Percentiles rank a stretch among this genome's conserved stretches.
These are phyloP conservation scores for Silene conica DNA, from an alignment of 148 eudicot species.

Conservation along the genomic window DNA sequence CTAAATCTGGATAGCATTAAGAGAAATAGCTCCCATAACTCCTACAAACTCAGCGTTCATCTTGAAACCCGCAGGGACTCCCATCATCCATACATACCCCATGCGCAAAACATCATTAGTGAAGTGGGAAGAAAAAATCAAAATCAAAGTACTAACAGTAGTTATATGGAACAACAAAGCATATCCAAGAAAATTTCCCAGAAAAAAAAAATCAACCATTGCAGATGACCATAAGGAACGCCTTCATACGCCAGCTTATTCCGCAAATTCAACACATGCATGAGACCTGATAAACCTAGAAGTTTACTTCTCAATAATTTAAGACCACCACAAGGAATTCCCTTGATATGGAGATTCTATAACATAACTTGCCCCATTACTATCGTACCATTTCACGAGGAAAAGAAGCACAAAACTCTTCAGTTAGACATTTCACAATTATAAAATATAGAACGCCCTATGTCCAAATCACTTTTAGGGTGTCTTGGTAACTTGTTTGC, in stretches of 20 bases:
- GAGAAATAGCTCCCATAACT: constrained; percentile 74
- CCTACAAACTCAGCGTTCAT: constrained; percentile 89
- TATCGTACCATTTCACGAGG: neutral
- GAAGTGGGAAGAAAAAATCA: constrained; percentile 38
- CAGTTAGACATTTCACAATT: neutral
- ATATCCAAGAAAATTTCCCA: constrained; percentile 72
- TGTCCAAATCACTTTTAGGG: neutral
- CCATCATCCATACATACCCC: constrained; percentile 96
- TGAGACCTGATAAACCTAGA: constrained; percentile 49
- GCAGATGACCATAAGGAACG: constrained; percentile 82
- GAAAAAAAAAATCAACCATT: constrained; percentile 61
- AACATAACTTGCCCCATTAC: neutral
- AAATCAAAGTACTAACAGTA: constrained; percentile 44
- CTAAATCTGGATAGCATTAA: constrained; percentile 91
- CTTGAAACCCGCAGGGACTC: constrained; percentile 97
- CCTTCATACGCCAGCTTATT: constrained; percentile 65
- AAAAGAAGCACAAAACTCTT: too few species aligned
- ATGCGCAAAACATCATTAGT: constrained; percentile 67
- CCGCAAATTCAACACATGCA: constrained; percentile 80
- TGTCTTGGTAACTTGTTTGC: neutral
- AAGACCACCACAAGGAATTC: neutral
- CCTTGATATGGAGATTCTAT: neutral
- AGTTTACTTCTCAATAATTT: neutral
- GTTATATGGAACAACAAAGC: constrained; percentile 45
- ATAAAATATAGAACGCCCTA: too few species aligned